A percentile compares a stretch with the other conserved stretches of the same genome.
These are phyloP conservation scores for Boletus huronensis DNA, from an alignment of 768 basidiomycete species.

Conservation along the genomic window DNA sequence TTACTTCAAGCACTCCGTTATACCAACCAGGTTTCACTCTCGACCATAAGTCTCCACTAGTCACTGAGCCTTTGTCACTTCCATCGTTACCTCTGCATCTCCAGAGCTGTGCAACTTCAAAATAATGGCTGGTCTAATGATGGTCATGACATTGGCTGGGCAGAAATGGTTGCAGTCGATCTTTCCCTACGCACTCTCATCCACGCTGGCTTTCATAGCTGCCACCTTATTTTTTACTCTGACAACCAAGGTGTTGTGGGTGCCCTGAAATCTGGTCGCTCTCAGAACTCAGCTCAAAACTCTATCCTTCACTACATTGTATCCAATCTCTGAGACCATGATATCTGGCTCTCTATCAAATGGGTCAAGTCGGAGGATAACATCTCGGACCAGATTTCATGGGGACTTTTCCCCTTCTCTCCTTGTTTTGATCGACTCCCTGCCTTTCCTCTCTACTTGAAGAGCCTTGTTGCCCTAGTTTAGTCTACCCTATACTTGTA, in stretches of 20 bases:
- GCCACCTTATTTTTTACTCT: conserved; percentile 32
- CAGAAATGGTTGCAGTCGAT: neutral
- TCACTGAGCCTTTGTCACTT: no score
- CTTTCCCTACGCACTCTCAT: neutral
- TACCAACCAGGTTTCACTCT: no score
- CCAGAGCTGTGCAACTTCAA: no score
- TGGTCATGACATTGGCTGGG: neutral
- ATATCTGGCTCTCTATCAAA: neutral
- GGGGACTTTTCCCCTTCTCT: conserved; percentile 27
- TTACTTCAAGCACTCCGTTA: no score
- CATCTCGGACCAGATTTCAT: conserved; percentile 38
- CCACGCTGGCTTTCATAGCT: conserved; percentile 15
- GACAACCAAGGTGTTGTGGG: conserved; percentile 42
- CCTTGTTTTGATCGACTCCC: no score
- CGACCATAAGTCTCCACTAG: no score
- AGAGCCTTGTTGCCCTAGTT: no score
- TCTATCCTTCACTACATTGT: neutral
- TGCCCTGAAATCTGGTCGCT: neutral
- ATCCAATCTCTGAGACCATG: neutral
- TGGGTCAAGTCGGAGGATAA: conserved; percentile 26
- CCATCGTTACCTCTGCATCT: no score
- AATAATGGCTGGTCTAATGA: no score
- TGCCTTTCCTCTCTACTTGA: no score
- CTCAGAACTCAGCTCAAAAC: neutral
- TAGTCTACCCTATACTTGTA: no score